These are phyloP conservation scores for Rhodofomes roseus DNA, from an alignment of 1,284 basidiomycete genomes.

Conservation along the genomic window DNA sequence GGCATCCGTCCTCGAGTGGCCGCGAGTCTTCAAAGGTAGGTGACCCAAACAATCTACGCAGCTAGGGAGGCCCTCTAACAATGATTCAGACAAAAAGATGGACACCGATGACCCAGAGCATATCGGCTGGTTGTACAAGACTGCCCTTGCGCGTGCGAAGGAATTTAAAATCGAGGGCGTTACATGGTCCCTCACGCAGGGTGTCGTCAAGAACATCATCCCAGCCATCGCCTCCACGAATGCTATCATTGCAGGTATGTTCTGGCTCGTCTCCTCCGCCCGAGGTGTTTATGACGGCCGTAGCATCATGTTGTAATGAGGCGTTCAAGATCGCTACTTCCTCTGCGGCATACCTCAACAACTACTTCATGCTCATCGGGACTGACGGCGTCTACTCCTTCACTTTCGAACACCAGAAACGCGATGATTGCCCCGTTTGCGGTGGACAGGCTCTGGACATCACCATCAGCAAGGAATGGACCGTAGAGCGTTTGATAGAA, in stretches of 20 bases:
- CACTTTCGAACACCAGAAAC: constrained; percentile 94
- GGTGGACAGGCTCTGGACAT: constrained; percentile 85
- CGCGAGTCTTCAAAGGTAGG: constrained; percentile 81
- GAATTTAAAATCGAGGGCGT: constrained; percentile 97
- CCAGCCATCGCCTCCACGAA: constrained; percentile 97
- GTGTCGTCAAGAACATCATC: constrained; percentile 99
- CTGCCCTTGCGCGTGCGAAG: constrained; percentile 78
- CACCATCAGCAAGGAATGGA: constrained; percentile 64
- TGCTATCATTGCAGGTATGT: constrained; percentile 86
- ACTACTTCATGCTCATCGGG: constrained; percentile 98
- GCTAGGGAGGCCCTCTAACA: not conserved
- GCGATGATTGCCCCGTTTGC: constrained; percentile 94
- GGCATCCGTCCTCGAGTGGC: constrained; percentile 99
- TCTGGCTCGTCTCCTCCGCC: constrained; percentile 9
- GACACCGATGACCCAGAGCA: constrained; percentile 97
- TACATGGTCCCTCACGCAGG: constrained; percentile 96
- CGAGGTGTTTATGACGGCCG: not conserved
- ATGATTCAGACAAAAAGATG: constrained; percentile 78
- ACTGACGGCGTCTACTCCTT: constrained; percentile 97
- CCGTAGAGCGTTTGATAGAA: constrained; percentile 84
- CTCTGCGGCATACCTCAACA: constrained; percentile 91
- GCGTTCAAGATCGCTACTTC: constrained; percentile 98
- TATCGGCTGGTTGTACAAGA: constrained; percentile 89
- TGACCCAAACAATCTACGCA: not conserved
- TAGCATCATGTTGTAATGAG: constrained; percentile 97